phyloP scores from a whole-genome alignment of 1,284 basidiomycete genomes.

The Boletus chippewaensis region DNA sequence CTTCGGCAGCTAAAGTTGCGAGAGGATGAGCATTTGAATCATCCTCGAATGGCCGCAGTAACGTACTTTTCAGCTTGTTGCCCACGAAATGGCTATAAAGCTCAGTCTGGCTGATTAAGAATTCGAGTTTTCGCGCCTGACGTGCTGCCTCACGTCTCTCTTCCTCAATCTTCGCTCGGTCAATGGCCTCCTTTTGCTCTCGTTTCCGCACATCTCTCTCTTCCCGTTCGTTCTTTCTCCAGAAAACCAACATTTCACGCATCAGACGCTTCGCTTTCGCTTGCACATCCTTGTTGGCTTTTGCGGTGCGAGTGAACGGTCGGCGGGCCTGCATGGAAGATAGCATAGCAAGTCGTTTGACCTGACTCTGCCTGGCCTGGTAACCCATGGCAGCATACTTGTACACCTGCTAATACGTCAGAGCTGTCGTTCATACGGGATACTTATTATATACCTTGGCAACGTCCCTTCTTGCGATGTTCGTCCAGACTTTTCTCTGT shows the following conservation, averaged over 20 bases:
- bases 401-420: conserved; percentile 55
- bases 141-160: conserved; percentile 94
- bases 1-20: conserved; percentile 64
- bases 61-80: conserved; percentile 92
- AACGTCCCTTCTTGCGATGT: conserved; percentile 76
- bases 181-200: conserved; percentile 90
- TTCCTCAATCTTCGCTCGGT: conserved; percentile 89
- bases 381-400: conserved; percentile 66
- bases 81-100: conserved; percentile 99
- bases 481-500: conserved; percentile 82
- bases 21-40: conserved; percentile 18
- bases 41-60: conserved; percentile 5
- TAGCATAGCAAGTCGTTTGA: conserved; percentile 72
- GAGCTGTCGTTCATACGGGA: conserved; percentile 3
- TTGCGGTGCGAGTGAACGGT: conserved; percentile 73
- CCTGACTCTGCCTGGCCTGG: conserved; percentile 57
- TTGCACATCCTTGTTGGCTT: conserved; percentile 83
- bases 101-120: conserved; percentile 98
- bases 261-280: conserved; percentile 83
- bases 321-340: conserved; percentile 78
- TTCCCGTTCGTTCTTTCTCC: conserved; percentile 97
- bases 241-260: conserved; percentile 94
- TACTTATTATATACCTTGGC: conserved; percentile 52
- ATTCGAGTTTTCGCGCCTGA: conserved; percentile 96
- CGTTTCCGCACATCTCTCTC: conserved; percentile 90